Percentiles rank a stretch among this genome's conserved stretches.
Conservation (phyloP, 2,329 filamentous ascomycete species). For the Colletotrichum karsti region DNA sequence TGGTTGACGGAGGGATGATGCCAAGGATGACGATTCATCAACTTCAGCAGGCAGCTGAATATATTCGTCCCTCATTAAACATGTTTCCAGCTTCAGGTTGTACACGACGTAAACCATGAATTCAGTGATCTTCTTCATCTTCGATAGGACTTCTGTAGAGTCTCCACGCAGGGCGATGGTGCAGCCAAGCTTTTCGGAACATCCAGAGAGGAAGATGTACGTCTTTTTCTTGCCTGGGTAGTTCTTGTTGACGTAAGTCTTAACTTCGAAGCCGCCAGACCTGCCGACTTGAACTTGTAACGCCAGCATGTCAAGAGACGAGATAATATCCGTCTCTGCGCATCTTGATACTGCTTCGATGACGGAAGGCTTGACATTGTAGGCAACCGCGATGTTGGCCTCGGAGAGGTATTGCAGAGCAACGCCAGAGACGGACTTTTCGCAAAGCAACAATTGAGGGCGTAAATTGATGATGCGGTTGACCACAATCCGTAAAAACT, state of each 20-base stretch:
- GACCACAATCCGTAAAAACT: slow-evolving; percentile 91
- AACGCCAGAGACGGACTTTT: slow-evolving; percentile 91
- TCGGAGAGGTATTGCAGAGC: slow-evolving; percentile 89
- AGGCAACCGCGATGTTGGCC: slow-evolving; percentile 90
- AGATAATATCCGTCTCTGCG: slow-evolving; percentile 90
- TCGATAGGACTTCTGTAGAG: slow-evolving; percentile 73
- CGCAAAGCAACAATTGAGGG: slow-evolving; percentile 88
- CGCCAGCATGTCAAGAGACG: slow-evolving; percentile 92
- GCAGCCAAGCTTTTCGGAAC: slow-evolving; percentile 88
- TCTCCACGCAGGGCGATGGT: slow-evolving; percentile 92
- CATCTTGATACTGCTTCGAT: slow-evolving; percentile 94
- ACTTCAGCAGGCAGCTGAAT: slow-evolving; percentile 78
- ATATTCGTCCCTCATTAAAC: slow-evolving; percentile 91
- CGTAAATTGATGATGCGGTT: slow-evolving; percentile 87
- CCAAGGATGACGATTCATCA: slow-evolving; percentile 40
- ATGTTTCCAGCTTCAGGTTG: slow-evolving; percentile 95
- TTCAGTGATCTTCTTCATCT: slow-evolving; percentile 92
- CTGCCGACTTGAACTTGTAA: slow-evolving; percentile 79
- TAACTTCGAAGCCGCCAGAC: slow-evolving; percentile 91
- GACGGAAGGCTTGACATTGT: slow-evolving; percentile 96
- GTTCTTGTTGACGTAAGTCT: slow-evolving; percentile 87
- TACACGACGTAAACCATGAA: slow-evolving; percentile 99
- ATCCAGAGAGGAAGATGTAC: slow-evolving; percentile 94
- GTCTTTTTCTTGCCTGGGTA: slow-evolving; percentile 84
- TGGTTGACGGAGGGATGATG: slow-evolving; percentile 40